Conservation (phyloP, 306 rosid genomes). For the Adenanthera pavonina region DNA sequence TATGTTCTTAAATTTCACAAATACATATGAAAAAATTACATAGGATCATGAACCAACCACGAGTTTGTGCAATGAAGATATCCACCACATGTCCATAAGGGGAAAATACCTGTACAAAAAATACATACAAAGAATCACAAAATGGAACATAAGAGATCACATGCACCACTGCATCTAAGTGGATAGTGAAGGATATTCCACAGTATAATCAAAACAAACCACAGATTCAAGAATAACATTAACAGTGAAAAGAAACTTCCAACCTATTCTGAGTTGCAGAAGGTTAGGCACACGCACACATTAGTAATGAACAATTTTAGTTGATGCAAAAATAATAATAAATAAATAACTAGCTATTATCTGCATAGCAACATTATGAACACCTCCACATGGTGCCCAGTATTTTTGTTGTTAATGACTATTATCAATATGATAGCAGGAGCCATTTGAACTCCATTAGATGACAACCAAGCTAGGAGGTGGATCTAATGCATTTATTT, state of each 20-base stretch:
- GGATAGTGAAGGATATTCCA: slow-evolving; percentile 36
- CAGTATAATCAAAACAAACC: slow-evolving; percentile 32
- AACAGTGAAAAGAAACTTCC: slow-evolving; percentile 24
- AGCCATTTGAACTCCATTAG: slow-evolving; percentile 23
- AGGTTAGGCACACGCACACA: slow-evolving; percentile 22
- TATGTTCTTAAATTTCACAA: slow-evolving; percentile 36
- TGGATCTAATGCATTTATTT: slow-evolving; percentile 28
- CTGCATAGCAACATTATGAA: slow-evolving; percentile 33
- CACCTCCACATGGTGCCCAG: slow-evolving; percentile 25
- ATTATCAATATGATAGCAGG: slow-evolving; percentile 14
- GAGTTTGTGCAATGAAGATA: slow-evolving; percentile 60
- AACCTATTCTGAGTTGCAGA: slow-evolving; percentile 24
- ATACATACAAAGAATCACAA: slow-evolving; percentile 39
- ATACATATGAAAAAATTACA: slow-evolving; percentile 26
- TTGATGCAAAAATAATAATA: too few species aligned
- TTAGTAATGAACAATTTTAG: slow-evolving; percentile 15
- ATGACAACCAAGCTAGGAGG: slow-evolving; percentile 27
- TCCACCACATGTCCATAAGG: slow-evolving; percentile 77
- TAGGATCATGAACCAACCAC: slow-evolving; percentile 60
- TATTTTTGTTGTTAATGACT: slow-evolving; percentile 9
- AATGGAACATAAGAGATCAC: slow-evolving; percentile 32
- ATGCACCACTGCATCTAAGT: slow-evolving; percentile 23
- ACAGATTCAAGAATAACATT: slow-evolving; percentile 29
- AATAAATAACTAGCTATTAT: background rate
- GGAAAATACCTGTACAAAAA: slow-evolving; percentile 77